Evolutionary conservation across 768 basidiomycete genomes (phyloP).

Genomic region (Megacollybia marginata): DNA sequence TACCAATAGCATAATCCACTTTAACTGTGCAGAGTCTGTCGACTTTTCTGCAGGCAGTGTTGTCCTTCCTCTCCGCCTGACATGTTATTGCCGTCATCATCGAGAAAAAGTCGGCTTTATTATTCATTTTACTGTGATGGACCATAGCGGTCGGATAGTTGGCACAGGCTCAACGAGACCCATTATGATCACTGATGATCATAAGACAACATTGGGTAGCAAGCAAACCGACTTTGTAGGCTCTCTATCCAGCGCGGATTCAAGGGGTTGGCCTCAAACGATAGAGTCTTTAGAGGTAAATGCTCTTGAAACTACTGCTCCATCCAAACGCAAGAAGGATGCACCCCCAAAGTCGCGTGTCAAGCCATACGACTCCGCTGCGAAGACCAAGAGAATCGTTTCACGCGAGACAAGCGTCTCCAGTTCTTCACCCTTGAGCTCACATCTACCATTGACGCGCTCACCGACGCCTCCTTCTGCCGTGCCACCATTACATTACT

Average conservation of each 20-base stretch:
- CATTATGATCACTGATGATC: constrained; percentile 99
- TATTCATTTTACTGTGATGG: constrained; percentile 81
- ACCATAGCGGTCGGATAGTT: constrained; percentile 70
- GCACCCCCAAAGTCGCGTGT: constrained; percentile 45
- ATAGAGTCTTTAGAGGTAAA: not conserved
- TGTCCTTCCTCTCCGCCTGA: constrained; percentile 88
- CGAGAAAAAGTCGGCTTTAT: constrained; percentile 94
- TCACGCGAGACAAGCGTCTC: constrained; percentile 51
- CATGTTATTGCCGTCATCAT: constrained; percentile 98
- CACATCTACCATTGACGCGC: constrained; percentile 34
- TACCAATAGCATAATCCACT: constrained; percentile 83
- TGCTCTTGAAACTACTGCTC: constrained; percentile 7
- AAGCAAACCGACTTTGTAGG: constrained; percentile 23
- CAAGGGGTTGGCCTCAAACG: not conserved
- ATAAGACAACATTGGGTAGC: constrained; percentile 53
- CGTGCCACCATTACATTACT: constrained; percentile 26
- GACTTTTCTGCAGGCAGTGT: constrained; percentile 85
- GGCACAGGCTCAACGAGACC: constrained; percentile 79
- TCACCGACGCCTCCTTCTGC: constrained; percentile 38
- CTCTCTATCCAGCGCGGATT: constrained; percentile 25
- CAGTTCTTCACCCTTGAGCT: constrained; percentile 38
- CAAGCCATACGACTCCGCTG: constrained; percentile 60
- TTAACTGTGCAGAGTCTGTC: constrained; percentile 87
- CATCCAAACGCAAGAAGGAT: constrained; percentile 47
- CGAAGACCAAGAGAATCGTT: constrained; percentile 31